Evolutionary conservation across 306 rosid species (phyloP).

Genomic region (Prinsepia uniflora): DNA sequence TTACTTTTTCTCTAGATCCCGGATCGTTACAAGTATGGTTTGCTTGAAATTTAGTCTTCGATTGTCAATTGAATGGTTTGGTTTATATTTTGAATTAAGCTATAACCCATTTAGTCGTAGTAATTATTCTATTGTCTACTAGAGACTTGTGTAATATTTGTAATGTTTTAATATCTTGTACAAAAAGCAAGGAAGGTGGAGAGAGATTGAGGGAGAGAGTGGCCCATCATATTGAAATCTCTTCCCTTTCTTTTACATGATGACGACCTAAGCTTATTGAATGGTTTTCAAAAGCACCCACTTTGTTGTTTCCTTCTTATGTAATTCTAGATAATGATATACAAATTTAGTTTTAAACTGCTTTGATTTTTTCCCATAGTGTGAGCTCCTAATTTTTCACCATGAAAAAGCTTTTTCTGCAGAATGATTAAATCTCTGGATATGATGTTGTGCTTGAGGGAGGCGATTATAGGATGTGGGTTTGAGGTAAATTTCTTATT

Average conservation of each 20-base stretch:
- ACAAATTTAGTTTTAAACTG: slow-evolving; percentile 24
- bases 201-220: slow-evolving; percentile 53
- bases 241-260: slow-evolving; percentile 42
- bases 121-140: too few relatives aligned
- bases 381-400: slow-evolving; percentile 33
- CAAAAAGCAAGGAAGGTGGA: slow-evolving; percentile 50
- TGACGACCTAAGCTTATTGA: slow-evolving; percentile 76
- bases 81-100: too few relatives aligned
- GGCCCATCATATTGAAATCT: slow-evolving; percentile 93
- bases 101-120: too few relatives aligned
- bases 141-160: slow-evolving; percentile 7
- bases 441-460: slow-evolving; percentile 36
- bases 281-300: slow-evolving; percentile 57
- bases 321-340: slow-evolving; percentile 30
- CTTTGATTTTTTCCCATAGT: slow-evolving; percentile 32
- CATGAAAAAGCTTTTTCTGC: slow-evolving; percentile 28
- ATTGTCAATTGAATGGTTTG: too few relatives aligned
- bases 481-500: slow-evolving; percentile 64
- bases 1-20: too few relatives aligned
- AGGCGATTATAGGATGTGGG: slow-evolving; percentile 58
- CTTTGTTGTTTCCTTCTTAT: slow-evolving; percentile 40
- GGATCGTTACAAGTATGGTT: too few relatives aligned
- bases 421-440: slow-evolving; percentile 51
- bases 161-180: slow-evolving; percentile 31
- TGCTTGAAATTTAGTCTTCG: too few relatives aligned